Conservation (phyloP, 139 green algal genomes). For the Nannochloris sp. region DNA sequence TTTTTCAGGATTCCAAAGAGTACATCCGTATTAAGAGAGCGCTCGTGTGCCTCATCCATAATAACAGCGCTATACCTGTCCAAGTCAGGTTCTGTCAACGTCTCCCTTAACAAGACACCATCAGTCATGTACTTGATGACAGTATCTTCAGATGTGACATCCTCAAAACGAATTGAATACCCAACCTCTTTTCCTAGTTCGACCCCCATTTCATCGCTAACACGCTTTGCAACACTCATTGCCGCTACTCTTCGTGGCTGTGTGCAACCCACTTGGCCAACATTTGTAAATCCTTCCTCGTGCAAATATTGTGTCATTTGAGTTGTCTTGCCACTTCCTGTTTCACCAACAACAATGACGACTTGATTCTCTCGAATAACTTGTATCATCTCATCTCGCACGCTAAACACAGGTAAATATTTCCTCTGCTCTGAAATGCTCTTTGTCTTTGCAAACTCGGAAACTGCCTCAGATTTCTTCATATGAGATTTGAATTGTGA, state of each 20-base stretch:
- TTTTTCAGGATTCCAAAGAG: conserved; percentile 88
- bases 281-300: conserved; percentile 80
- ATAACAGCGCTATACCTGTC: conserved; percentile 64
- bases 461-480: conserved; percentile 70
- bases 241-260: conserved; percentile 92
- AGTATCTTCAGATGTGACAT: conserved; percentile 75
- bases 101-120: conserved; percentile 91
- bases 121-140: conserved; percentile 94
- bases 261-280: conserved; percentile 88
- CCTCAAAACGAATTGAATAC: conserved; percentile 98
- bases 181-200: conserved; percentile 53
- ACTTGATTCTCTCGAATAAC: conserved; percentile 53
- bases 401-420: conserved; percentile 77
- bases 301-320: conserved; percentile 94
- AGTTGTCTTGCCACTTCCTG: conserved; percentile 95
- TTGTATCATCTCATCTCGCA: conserved; percentile 76
- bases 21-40: conserved; percentile 86
- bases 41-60: conserved; percentile 90
- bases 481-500: conserved; percentile 75
- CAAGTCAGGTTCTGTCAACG: conserved; percentile 72
- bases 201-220: conserved; percentile 49
- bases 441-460: conserved; percentile 83
- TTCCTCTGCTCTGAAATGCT: conserved; percentile 81
- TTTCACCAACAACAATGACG: conserved; percentile 96
- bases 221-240: conserved; percentile 95